A percentile compares a stretch with the other conserved stretches of the same genome.
phyloP scores from a whole-genome alignment of 108 stramenopile species.

The Fragilaria crotonensis region DNA sequence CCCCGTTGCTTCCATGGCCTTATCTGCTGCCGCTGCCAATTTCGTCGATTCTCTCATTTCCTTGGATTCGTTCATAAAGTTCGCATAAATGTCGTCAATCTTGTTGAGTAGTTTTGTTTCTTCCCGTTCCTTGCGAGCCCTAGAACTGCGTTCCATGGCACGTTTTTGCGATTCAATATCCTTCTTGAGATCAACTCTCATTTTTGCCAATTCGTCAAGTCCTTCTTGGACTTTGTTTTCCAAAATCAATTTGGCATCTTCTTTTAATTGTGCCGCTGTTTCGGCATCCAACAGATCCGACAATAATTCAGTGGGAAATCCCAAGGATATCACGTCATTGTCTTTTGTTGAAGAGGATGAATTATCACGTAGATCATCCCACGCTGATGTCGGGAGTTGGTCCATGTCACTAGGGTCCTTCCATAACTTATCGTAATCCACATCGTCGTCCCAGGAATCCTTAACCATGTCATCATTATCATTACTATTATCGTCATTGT shows the following conservation, averaged over 20 bases:
- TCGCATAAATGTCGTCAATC: slow-evolving; percentile 49
- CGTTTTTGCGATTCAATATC: slow-evolving; percentile 28
- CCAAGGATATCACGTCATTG: too few relatives aligned
- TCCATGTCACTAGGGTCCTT: too few relatives aligned
- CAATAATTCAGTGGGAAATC: slow-evolving; percentile 20
- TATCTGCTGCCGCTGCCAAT: slow-evolving; percentile 47
- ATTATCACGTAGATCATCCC: too few relatives aligned
- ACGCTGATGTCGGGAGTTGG: too few relatives aligned
- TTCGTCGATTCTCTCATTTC: slow-evolving; percentile 27
- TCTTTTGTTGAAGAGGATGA: too few relatives aligned
- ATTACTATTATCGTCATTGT: too few relatives aligned
- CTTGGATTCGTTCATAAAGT: slow-evolving; percentile 42
- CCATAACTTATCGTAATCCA: too few relatives aligned
- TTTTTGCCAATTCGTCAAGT: slow-evolving; percentile 50
- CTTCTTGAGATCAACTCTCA: slow-evolving; percentile 32
- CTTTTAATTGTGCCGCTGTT: slow-evolving; percentile 46
- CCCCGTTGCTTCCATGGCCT: slow-evolving; percentile 29
- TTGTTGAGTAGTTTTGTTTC: slow-evolving; percentile 46
- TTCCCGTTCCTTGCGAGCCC: slow-evolving; percentile 27
- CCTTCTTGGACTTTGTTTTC: slow-evolving; percentile 42
- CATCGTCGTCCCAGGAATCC: too few relatives aligned
- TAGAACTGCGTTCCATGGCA: slow-evolving; percentile 19
- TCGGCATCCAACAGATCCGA: slow-evolving; percentile 32
- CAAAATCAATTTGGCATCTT: slow-evolving; percentile 35
- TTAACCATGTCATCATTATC: too few relatives aligned